A percentile compares a stretch with the other conserved stretches of the same genome.
phyloP scores from a whole-genome alignment of 139 green algal genomes.

The Microglena sp. region DNA sequence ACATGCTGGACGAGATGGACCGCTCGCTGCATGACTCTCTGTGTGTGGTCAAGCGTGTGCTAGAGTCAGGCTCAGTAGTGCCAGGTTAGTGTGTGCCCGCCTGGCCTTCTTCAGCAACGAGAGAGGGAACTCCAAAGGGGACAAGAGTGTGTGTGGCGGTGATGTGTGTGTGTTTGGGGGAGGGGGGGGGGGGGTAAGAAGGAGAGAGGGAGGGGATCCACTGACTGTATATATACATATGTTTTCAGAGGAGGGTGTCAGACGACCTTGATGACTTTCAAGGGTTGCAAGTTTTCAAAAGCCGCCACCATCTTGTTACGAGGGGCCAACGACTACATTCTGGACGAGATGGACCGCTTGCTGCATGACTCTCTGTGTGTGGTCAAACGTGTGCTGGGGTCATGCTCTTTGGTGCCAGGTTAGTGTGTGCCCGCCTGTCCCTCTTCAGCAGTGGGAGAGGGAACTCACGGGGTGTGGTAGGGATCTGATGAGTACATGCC shows the following conservation, averaged over 20 bases:
- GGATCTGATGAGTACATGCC: too few relatives aligned
- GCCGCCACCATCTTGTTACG: slow-evolving; percentile 79
- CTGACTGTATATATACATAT: too few relatives aligned
- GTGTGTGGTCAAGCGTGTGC: slow-evolving; percentile 94
- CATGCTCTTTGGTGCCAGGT: slow-evolving; percentile 76
- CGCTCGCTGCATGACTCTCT: slow-evolving; percentile 92
- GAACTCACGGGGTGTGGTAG: too few relatives aligned
- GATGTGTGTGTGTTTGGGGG: too few relatives aligned
- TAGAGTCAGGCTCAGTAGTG: slow-evolving; percentile 87
- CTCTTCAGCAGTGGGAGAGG: too few relatives aligned
- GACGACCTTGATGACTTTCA: slow-evolving; percentile 68
- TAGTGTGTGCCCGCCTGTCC: too few relatives aligned
- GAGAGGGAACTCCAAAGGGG: too few relatives aligned
- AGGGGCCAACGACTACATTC: slow-evolving; percentile 97
- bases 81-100: slow-evolving; percentile 39
- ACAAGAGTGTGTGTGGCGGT: too few relatives aligned
- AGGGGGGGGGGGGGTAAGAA: too few relatives aligned
- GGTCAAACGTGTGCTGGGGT: slow-evolving; percentile 95
- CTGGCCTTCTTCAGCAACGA: too few relatives aligned
- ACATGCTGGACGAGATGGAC: slow-evolving; percentile 99
- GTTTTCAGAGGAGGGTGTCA: too few relatives aligned
- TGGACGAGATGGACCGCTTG: slow-evolving; percentile 96
- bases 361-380: slow-evolving; percentile 97
- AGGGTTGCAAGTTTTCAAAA: slow-evolving; percentile 45
- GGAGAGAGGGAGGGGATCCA: too few relatives aligned